These are phyloP conservation scores for Dictyostelium brefeldianum DNA, from an alignment of 78 protist species.

Conservation along the genomic window DNA sequence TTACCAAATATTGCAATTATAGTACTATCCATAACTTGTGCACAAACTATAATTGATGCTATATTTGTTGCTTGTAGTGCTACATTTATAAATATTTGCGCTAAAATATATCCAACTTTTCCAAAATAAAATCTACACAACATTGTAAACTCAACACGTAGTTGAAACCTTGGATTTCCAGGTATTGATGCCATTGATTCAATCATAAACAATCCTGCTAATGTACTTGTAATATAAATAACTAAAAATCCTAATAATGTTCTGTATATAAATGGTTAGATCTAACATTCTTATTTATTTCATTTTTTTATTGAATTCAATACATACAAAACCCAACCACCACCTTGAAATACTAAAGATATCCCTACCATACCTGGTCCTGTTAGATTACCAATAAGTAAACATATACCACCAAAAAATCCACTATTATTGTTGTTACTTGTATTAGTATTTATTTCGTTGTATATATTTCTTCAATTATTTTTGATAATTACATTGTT, in stretches of 20 bases:
- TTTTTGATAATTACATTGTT: conserved; percentile 40
- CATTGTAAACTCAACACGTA: conserved; percentile 51
- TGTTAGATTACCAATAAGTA: conserved; percentile 59
- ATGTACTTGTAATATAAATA: conserved; percentile 19
- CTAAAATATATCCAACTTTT: conserved; percentile 29
- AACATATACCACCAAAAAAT: conserved; percentile 47
- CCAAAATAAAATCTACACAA: conserved; percentile 61
- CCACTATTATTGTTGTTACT: conserved; percentile 16
- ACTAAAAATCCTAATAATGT: conserved; percentile 14
- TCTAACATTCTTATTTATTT: neutral
- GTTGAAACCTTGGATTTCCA: conserved; percentile 34
- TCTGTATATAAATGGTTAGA: too few species aligned
- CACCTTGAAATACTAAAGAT: conserved; percentile 61
- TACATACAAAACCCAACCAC: conserved; percentile 77
- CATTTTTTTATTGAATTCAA: neutral
- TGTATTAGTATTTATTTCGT: neutral
- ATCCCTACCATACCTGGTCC: conserved; percentile 77
- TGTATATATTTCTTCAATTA: neutral
- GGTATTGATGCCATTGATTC: conserved; percentile 69
- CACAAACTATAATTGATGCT: conserved; percentile 71
- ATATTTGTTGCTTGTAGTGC: conserved; percentile 60
- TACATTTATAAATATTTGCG: conserved; percentile 67
- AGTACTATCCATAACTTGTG: conserved; percentile 61
- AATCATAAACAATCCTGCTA: conserved; percentile 46
- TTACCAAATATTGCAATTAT: conserved; percentile 40